Percentiles rank a stretch among this genome's conserved stretches.
phyloP scores from a whole-genome alignment of 23 red algal genomes.

The Cyanidioschyzon merolae region DNA sequence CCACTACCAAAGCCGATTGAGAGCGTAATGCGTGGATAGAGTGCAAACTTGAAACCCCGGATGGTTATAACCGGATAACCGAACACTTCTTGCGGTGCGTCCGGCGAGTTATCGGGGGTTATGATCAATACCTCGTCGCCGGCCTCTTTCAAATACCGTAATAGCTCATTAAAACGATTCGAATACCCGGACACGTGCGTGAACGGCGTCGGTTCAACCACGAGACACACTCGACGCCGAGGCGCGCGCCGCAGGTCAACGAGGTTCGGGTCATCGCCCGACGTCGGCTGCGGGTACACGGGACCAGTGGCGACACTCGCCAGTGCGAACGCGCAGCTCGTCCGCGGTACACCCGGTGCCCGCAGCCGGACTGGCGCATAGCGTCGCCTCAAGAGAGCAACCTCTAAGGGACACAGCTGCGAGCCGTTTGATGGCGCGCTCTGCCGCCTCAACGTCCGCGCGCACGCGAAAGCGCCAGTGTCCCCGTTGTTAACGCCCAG shows the following conservation, averaged over 20 bases:
- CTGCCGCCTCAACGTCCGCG: too few species aligned
- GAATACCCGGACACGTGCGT: slow-evolving; percentile 86
- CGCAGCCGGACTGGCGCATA: too few species aligned
- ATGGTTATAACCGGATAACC: slow-evolving; percentile 62
- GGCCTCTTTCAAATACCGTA: slow-evolving; percentile 47
- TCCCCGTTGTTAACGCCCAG: too few species aligned
- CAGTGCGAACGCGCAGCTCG: too few species aligned
- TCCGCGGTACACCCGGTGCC: too few species aligned
- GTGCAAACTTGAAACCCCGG: slow-evolving; percentile 73
- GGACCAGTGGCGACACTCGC: neutral
- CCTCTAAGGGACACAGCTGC: too few species aligned
- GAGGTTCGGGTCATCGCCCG: neutral
- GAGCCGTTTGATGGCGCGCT: too few species aligned
- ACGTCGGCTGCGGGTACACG: slow-evolving; percentile 13
- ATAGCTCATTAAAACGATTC: slow-evolving; percentile 74
- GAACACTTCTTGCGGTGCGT: slow-evolving; percentile 67
- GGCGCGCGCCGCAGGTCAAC: slow-evolving; percentile 4
- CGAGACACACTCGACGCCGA: slow-evolving; percentile 57
- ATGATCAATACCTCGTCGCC: slow-evolving; percentile 92
- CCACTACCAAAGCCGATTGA: slow-evolving; percentile 56
- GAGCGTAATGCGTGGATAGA: slow-evolving; percentile 74
- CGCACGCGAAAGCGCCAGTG: too few species aligned
- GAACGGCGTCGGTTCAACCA: slow-evolving; percentile 93
- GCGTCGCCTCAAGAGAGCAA: too few species aligned
- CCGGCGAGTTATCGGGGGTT: slow-evolving; percentile 57